These are phyloP conservation scores for Populus tremula DNA, from an alignment of 345 rosid species.

Conservation along the genomic window DNA sequence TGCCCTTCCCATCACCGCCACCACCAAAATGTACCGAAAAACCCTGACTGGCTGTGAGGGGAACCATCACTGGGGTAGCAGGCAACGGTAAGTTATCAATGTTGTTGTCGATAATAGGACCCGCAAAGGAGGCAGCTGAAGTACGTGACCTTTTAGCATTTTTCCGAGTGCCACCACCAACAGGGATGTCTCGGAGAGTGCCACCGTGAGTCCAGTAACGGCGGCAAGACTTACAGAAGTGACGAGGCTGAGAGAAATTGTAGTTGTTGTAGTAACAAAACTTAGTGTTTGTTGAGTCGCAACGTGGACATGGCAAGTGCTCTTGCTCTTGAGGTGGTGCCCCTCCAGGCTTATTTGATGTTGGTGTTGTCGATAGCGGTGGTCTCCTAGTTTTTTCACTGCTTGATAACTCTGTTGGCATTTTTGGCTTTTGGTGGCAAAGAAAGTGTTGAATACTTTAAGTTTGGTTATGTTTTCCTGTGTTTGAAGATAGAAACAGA, in stretches of 20 bases:
- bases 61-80: constrained; percentile 54
- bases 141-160: constrained; percentile 79
- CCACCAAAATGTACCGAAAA: constrained; percentile 22
- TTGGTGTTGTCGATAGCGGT: constrained; percentile 35
- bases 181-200: constrained; percentile 87
- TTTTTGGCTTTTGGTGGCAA: constrained; percentile 16
- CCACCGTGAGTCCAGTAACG: constrained; percentile 99
- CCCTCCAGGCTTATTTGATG: constrained; percentile 32
- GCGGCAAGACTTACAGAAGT: constrained; percentile 93
- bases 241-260: constrained; percentile 98
- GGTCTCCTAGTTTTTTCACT: constrained; percentile 20
- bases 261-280: constrained; percentile 98
- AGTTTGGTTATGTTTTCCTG: not conserved
- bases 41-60: constrained; percentile 36
- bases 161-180: constrained; percentile 90
- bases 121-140: constrained; percentile 1
- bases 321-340: constrained; percentile 63
- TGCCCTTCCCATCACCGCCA: constrained; percentile 34
- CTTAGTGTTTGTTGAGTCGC: constrained; percentile 84
- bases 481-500: not conserved
- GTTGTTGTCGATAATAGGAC: constrained; percentile 10
- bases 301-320: constrained; percentile 92
- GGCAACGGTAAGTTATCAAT: constrained; percentile 34
- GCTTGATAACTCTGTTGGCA: constrained; percentile 34
- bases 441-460: not conserved